Evolutionary conservation across 345 rosid genomes (phyloP).

Genomic region (Citrus sp.): DNA sequence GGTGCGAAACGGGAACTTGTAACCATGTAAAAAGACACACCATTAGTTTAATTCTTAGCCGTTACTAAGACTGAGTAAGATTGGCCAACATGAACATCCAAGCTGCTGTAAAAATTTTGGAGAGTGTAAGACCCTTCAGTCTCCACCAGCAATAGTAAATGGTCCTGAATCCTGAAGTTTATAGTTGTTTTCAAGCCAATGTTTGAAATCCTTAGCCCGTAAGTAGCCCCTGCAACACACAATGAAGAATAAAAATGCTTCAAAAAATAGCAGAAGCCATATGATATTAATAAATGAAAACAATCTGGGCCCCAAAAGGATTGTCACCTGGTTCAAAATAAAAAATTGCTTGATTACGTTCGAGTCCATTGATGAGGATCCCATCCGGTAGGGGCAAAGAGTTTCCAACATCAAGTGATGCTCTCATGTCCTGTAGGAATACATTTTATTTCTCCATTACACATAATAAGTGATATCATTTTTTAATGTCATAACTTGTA

Average conservation of each 20-base stretch:
- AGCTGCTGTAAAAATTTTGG: conserved; percentile 21
- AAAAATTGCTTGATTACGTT: conserved; percentile 16
- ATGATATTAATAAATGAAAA: neutral
- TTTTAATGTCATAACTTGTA: neutral
- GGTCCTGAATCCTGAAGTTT: conserved; percentile 36
- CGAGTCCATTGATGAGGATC: conserved; percentile 27
- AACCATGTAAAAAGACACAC: conserved; percentile 34
- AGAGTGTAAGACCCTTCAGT: conserved; percentile 43
- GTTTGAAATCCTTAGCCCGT: conserved; percentile 38
- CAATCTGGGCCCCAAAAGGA: neutral
- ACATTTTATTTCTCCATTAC: neutral
- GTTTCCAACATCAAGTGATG: conserved; percentile 19
- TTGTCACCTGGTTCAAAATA: conserved; percentile 21
- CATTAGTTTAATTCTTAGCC: conserved; percentile 23
- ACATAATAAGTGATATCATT: neutral
- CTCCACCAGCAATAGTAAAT: conserved; percentile 30
- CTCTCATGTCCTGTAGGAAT: conserved; percentile 17
- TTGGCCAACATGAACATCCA: conserved; percentile 44
- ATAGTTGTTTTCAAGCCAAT: conserved; percentile 28
- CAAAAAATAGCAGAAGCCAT: neutral
- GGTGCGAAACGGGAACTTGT: conserved; percentile 38
- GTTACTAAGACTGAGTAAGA: conserved; percentile 36
- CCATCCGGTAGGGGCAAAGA: conserved; percentile 18
- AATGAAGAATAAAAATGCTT: neutral
- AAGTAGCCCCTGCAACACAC: conserved; percentile 18